Evolutionary conservation across 768 basidiomycete species (phyloP), one percentile per base, ranked within the genome.

Genomic region (Rhodotorula sphaerocarpa): DNA sequence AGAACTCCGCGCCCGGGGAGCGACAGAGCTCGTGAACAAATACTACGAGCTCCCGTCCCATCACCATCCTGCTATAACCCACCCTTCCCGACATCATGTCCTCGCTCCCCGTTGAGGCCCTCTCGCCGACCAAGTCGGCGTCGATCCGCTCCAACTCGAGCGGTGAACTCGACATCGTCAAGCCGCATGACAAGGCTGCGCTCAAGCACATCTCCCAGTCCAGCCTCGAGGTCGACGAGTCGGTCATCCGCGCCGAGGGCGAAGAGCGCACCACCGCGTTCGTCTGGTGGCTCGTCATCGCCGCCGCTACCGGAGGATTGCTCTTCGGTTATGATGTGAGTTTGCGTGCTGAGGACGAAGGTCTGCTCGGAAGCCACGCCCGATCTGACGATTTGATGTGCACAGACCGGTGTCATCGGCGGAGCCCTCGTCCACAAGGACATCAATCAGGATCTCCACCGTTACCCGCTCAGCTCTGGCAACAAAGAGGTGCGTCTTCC

Each of bases 251-350:
- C 25, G 75, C 73, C 0, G 70, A 75, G 50, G 73, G 72, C 15
- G 75, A 75, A 65, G 74, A 76, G 43, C 61, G 75, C 62, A 84
- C 83, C 28, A 85, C 85, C 1, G 81, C 80, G 79, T 87, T 87
- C 66, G 82, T 88, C 3, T 87, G 86, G 85, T 76, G 83, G n/a
- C 79, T 89, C 45, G 86, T 88, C 20, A 74, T 80, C 55, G 61
- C 63, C 3, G 67, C 67, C 18, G 67, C 63, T 2, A 69, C 53
- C 4, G 63, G 63, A 15, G 67, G 67, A 10, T 54, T 69, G 18
- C 54, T 69, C 27, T 69, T 69, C 34, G 67, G 67, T 12, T 69
- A 65, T 53, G 67, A 69, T n/a, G 66, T 64, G n/a, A n/a, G n/a
- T n/a, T n/a, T n/a, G n/a, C n/a, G n/a, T n/a, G n/a, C n/a, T n/a